phyloP scores from a whole-genome alignment of 2,329 filamentous ascomycete genomes.

The Hypoxylon sp. region DNA sequence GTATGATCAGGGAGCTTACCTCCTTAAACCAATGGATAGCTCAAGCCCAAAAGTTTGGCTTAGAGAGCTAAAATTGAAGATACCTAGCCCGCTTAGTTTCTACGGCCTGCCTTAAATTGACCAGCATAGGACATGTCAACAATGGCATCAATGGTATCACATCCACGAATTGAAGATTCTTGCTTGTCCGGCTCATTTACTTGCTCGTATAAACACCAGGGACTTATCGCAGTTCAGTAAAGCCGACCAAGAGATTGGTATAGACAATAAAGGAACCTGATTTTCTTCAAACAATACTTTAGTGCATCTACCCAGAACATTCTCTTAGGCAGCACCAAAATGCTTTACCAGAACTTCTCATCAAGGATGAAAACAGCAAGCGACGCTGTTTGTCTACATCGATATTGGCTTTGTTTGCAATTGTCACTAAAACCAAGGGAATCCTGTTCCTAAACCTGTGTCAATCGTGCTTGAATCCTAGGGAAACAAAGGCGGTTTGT shows the following conservation, averaged over 20 bases:
- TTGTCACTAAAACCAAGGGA: conserved; percentile 20
- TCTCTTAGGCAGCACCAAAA: background rate
- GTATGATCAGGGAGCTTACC: too few species aligned
- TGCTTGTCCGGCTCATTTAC: background rate
- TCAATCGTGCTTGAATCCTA: background rate
- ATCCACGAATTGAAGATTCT: background rate
- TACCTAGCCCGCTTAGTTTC: too few species aligned
- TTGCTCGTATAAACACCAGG: background rate
- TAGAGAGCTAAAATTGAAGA: too few species aligned
- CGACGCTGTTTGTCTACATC: background rate
- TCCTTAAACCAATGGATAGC: too few species aligned
- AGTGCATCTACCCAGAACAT: background rate
- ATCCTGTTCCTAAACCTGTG: background rate
- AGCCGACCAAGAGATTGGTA: background rate
- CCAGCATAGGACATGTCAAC: background rate
- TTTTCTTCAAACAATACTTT: background rate
- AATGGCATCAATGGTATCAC: background rate
- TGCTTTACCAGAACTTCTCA: background rate
- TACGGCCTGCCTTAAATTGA: too few species aligned
- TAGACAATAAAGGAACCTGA: too few species aligned
- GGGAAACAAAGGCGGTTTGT: conserved; percentile 25
- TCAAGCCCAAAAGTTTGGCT: too few species aligned
- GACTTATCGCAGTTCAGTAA: background rate
- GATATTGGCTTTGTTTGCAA: conserved; percentile 5
- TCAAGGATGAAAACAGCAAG: conserved; percentile 22